phyloP scores from a whole-genome alignment of 2,329 filamentous ascomycete genomes.

The Colletotrichum lindemuthianum region DNA sequence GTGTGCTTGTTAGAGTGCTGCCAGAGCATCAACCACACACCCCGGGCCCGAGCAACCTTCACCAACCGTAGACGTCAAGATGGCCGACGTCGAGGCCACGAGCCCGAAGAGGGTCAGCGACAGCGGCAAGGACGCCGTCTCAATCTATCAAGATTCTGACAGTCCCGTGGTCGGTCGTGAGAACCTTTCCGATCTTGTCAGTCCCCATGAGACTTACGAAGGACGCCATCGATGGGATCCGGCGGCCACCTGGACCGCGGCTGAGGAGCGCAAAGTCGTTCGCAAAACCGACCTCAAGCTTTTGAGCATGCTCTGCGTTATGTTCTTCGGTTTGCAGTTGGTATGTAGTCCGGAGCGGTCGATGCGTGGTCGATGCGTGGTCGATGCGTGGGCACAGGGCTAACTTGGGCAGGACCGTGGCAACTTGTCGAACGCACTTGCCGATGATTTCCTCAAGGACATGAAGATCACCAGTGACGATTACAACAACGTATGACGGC shows the following conservation, averaged over 20 bases:
- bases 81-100: conserved; percentile 43
- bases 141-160: conserved; percentile 40
- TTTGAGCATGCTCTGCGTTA: conserved; percentile 44
- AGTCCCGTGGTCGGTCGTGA: conserved; percentile 49
- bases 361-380: too few relatives aligned
- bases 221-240: conserved; percentile 69
- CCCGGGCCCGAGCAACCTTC: conserved; percentile 3
- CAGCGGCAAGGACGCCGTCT: conserved; percentile 37
- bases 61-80: conserved; percentile 37
- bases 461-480: conserved; percentile 58
- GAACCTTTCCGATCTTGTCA: conserved; percentile 46
- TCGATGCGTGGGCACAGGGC: too few relatives aligned
- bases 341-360: too few relatives aligned
- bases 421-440: conserved; percentile 70
- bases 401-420: conserved; percentile 57
- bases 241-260: conserved; percentile 62
- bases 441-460: conserved; percentile 70
- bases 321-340: conserved; percentile 71
- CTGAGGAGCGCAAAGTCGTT: conserved; percentile 66
- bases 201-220: conserved; percentile 65
- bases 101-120: conserved; percentile 30
- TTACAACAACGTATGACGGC: conserved; percentile 60
- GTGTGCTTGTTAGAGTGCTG: too few relatives aligned
- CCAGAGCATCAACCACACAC: too few relatives aligned
- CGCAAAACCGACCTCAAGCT: conserved; percentile 61